phyloP scores from a whole-genome alignment of 495 filamentous ascomycete species.

The Talaromyces trachyspermus region DNA sequence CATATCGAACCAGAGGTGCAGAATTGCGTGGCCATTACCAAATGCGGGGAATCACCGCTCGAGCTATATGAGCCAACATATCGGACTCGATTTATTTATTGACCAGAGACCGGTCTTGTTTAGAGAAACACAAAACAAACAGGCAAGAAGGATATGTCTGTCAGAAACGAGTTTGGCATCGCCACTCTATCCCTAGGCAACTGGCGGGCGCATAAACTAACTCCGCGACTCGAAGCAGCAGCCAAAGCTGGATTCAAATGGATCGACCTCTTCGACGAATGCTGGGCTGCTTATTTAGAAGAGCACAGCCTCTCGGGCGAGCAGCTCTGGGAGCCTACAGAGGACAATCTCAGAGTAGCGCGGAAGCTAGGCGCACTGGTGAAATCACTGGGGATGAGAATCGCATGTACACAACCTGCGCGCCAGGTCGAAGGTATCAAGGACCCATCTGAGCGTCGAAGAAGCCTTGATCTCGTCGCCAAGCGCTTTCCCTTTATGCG shows the following conservation, averaged over 20 bases:
- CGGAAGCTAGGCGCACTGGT: slow-evolving; percentile 22
- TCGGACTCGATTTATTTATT: too few species aligned
- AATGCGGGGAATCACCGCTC: too few species aligned
- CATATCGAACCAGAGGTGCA: too few species aligned
- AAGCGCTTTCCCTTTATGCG: slow-evolving; percentile 32
- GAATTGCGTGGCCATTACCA: too few species aligned
- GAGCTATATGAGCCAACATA: too few species aligned
- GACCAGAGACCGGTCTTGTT: too few species aligned
- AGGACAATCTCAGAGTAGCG: slow-evolving; percentile 20
- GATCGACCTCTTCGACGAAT: slow-evolving; percentile 33
- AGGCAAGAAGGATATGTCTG: too few species aligned
- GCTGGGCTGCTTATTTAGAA: slow-evolving; percentile 28
- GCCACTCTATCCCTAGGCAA: slow-evolving; percentile 29
- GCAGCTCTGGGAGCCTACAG: slow-evolving; percentile 23
- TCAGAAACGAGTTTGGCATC: slow-evolving; percentile 19
- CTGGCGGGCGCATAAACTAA: slow-evolving; percentile 19
- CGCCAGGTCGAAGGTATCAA: slow-evolving; percentile 25
- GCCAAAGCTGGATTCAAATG: slow-evolving; percentile 24
- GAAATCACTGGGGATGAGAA: slow-evolving; percentile 22
- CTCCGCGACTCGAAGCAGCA: slow-evolving; percentile 22
- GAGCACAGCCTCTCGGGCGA: slow-evolving; percentile 19
- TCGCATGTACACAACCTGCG: slow-evolving; percentile 27
- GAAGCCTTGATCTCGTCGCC: slow-evolving; percentile 19
- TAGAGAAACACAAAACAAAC: too few species aligned
- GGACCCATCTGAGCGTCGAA: slow-evolving; percentile 17